Evolutionary conservation across 768 basidiomycete genomes (phyloP), one percentile per base, ranked within the genome.

Genomic region (Tulasnella sp.): DNA sequence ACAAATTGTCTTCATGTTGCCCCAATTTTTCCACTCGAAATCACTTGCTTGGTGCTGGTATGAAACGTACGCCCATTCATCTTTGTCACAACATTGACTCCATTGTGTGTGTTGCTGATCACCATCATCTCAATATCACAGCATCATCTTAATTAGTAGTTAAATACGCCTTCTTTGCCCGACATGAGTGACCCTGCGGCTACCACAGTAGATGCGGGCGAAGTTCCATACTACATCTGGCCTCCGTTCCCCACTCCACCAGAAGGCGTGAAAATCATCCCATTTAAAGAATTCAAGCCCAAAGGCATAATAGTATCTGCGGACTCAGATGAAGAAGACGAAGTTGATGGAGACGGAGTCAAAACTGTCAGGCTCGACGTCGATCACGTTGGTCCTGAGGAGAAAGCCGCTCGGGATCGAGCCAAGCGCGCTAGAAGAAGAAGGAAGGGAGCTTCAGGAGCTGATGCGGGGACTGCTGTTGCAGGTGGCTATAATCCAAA

Each of bases 201-300:
- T n/a, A n/a, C n/a, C n/a, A n/a, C n/a, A n/a, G n/a, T n/a, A n/a
- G n/a, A n/a, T n/a, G n/a, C n/a, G n/a, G n/a, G n/a, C n/a, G n/a
- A n/a, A n/a, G n/a, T n/a, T n/a, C n/a, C n/a, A n/a, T n/a, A n/a
- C n/a, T n/a, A n/a, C n/a, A n/a, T n/a, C 15, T 55, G 20, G 29
- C 76, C 68, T 1, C 76, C 75, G 1, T 77, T 75, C 56, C 74
- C 75, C 15, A 20, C 52, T 16, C 62, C 65, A 19, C 75, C 74
- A 0, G 55, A 63, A 0, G 75, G 73, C 35, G 71, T 70, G 22
- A 60, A 61, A 1, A 72, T 82, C 60, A 65, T 72, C 54, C 67
- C 78, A 0, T 83, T 79, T 71, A 69, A 65, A 32, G 58, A 68
- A 12, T 83, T 79, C 67, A 69, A 69, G 57, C 73, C 78, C 4